A percentile compares a stretch with the other conserved stretches of the same genome.
phyloP scores from a whole-genome alignment of 306 rosid genomes.

The Dalbergia cochinchinensis region DNA sequence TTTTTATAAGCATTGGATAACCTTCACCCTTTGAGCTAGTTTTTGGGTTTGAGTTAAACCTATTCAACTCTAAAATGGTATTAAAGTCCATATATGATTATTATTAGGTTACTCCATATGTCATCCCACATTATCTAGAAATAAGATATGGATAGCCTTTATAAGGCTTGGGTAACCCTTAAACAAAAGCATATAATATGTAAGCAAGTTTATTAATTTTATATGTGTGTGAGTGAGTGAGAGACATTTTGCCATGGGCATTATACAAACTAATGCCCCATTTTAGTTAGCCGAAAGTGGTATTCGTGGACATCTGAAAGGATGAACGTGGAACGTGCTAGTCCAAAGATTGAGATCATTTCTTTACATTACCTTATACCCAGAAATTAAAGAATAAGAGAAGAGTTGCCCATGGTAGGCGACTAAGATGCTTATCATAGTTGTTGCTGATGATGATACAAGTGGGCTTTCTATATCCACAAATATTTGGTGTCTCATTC shows the following conservation, averaged over 20 bases:
- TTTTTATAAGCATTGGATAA: too few species aligned
- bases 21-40: too few species aligned
- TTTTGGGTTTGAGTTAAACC: too few species aligned
- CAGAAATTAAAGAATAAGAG: conserved; percentile 12
- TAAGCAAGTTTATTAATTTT: too few species aligned
- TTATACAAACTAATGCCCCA: background rate
- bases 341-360: conserved; percentile 34
- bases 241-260: background rate
- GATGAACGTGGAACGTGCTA: conserved; percentile 39
- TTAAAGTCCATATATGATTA: too few species aligned
- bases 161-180: too few species aligned
- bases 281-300: conserved; percentile 54
- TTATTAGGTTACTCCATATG: too few species aligned
- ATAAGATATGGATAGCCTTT: too few species aligned
- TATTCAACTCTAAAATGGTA: too few species aligned
- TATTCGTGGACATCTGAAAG: conserved; percentile 24
- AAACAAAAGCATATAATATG: too few species aligned
- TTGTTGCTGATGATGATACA: conserved; percentile 37
- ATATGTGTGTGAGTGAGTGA: too few species aligned
- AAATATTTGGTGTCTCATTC: conserved; percentile 8
- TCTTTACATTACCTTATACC: conserved; percentile 38
- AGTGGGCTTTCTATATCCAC: conserved; percentile 39
- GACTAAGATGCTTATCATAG: conserved; percentile 54
- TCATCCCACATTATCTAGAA: too few species aligned
- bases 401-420: conserved; percentile 19